A percentile compares a stretch with the other conserved stretches of the same genome.
Evolutionary conservation across 1,139 yeast species (phyloP).

Genomic region (Scheffersomyces insectosa): DNA sequence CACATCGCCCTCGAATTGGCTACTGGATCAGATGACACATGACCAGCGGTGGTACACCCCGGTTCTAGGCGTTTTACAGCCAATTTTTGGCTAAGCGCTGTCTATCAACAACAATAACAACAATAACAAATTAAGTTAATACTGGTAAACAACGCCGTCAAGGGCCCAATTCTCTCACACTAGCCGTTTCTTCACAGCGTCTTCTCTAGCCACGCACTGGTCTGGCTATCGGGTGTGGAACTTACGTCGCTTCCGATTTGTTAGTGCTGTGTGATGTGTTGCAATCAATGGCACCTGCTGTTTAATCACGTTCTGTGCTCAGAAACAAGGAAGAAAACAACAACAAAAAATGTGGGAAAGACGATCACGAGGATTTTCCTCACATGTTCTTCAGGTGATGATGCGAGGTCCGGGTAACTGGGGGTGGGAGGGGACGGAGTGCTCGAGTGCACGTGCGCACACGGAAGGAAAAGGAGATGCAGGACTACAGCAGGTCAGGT

Average conservation of each 20-base stretch:
- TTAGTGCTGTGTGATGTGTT: background rate
- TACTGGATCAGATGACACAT: background rate
- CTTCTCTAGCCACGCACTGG: background rate
- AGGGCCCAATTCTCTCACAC: too few relatives aligned
- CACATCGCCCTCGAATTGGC: background rate
- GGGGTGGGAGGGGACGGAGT: background rate
- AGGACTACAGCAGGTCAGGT: too few relatives aligned
- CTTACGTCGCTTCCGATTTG: conserved; percentile 1
- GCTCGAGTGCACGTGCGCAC: background rate
- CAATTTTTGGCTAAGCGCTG: too few relatives aligned
- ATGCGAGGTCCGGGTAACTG: conserved; percentile 1
- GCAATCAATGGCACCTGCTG: conserved; percentile 8
- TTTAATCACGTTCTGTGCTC: conserved; percentile 9
- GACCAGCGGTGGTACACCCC: too few relatives aligned
- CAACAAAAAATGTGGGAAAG: conserved; percentile 8
- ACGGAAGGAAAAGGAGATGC: too few relatives aligned
- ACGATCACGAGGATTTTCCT: conserved; percentile 27
- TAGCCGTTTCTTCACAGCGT: background rate
- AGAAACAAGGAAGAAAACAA: conserved; percentile 5
- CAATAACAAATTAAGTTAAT: background rate
- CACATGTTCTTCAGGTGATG: conserved; percentile 33
- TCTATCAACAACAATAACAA: background rate
- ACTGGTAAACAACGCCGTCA: background rate
- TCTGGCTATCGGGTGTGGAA: background rate
- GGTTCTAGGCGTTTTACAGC: too few relatives aligned